A percentile compares a stretch with the other conserved stretches of the same genome.
These are phyloP conservation scores for Fusarium coffeatum DNA, from an alignment of 2,329 filamentous ascomycete genomes.

Conservation along the genomic window DNA sequence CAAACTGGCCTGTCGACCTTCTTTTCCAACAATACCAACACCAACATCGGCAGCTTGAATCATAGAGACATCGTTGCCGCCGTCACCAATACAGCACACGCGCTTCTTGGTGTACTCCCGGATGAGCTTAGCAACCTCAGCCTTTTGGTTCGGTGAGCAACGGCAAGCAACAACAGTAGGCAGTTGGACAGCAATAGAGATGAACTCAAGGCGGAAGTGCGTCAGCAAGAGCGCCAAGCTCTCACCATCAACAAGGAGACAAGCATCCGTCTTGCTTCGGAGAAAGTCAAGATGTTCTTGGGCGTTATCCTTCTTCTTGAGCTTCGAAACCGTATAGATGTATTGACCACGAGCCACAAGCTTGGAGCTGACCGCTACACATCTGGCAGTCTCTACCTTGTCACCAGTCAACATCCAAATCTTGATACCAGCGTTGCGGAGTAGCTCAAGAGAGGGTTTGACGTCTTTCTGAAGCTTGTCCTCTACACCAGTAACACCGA, in stretches of 20 bases:
- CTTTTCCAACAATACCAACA: constrained; percentile 97
- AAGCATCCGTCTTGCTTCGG: constrained; percentile 85
- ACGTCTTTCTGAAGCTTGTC: constrained; percentile 96
- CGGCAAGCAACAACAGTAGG: constrained; percentile 96
- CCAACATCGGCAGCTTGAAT: constrained; percentile 98
- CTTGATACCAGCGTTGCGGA: constrained; percentile 97
- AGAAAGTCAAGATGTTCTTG: constrained; percentile 91
- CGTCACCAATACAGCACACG: constrained; percentile 96
- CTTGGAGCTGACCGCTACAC: constrained; percentile 94
- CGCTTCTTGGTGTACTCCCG: constrained; percentile 92
- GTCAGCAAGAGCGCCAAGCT: constrained; percentile 85
- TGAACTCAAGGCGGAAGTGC: constrained; percentile 86
- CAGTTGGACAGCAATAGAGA: constrained; percentile 85
- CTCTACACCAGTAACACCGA: constrained; percentile 98
- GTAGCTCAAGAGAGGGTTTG: constrained; percentile 91
- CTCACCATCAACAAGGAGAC: constrained; percentile 94
- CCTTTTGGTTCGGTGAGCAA: constrained; percentile 96
- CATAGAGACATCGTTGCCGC: constrained; percentile 98
- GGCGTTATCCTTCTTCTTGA: constrained; percentile 85
- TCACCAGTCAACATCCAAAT: constrained; percentile 99
- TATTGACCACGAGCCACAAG: constrained; percentile 93
- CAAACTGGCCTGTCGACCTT: constrained; percentile 92
- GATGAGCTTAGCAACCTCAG: constrained; percentile 91
- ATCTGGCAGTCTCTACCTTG: constrained; percentile 97
- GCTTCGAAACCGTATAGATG: constrained; percentile 90